These are phyloP conservation scores for Teratosphaeria gauchensis DNA, from an alignment of 2,329 filamentous ascomycete species.

Conservation along the genomic window DNA sequence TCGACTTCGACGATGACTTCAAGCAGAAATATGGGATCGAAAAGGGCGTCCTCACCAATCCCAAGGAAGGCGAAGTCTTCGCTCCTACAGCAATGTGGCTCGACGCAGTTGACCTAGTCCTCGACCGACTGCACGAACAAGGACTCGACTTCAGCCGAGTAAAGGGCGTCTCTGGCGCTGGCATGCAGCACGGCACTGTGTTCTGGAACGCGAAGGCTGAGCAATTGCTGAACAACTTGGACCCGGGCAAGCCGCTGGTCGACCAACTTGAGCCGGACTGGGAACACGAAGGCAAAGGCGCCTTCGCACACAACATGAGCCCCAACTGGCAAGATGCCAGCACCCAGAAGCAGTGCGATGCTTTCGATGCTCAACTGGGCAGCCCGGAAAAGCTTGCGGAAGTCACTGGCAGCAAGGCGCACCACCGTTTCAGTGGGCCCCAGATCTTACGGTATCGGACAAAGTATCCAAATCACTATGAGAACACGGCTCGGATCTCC, in stretches of 20 bases:
- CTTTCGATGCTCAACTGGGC: conserved; percentile 67
- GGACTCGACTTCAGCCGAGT: conserved; percentile 66
- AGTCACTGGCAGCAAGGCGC: conserved; percentile 81
- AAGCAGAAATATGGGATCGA: conserved; percentile 51
- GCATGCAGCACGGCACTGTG: conserved; percentile 96
- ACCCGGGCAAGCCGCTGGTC: conserved; percentile 52
- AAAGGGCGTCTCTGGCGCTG: conserved; percentile 76
- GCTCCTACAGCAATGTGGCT: conserved; percentile 92
- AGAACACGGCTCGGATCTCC: conserved; percentile 72
- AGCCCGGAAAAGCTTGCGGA: conserved; percentile 59
- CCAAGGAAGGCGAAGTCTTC: conserved; percentile 77
- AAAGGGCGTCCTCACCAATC: conserved; percentile 81
- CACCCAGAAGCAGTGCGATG: conserved; percentile 83
- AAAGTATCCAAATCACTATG: conserved; percentile 72
- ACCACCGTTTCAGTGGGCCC: conserved; percentile 97
- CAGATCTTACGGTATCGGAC: conserved; percentile 85
- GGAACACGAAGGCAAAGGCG: conserved; percentile 36
- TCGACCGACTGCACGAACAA: conserved; percentile 59
- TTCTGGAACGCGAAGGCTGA: conserved; percentile 76
- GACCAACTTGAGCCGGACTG: conserved; percentile 53
- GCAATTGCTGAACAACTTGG: conserved; percentile 50
- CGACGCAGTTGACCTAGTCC: conserved; percentile 79
- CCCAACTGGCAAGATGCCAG: conserved; percentile 98
- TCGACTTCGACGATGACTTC: conserved; percentile 91
- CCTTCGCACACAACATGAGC: conserved; percentile 75